Base-by-base conservation (phyloP, 164 flowering plant genomes). In the Magnolia sinica region DNA sequence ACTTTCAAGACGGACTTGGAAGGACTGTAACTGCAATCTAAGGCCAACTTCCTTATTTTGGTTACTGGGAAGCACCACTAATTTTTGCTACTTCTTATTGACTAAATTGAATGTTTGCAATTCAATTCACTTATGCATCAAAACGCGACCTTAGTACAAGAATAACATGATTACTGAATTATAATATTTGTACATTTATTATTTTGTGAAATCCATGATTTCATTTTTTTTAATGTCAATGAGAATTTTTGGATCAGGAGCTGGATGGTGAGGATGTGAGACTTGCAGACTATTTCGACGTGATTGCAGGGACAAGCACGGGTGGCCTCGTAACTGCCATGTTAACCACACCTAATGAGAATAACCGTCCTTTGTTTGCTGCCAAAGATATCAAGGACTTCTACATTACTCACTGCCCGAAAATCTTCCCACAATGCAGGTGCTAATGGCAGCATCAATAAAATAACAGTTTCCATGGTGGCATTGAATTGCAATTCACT, bases 271-370 rank as follows among this genome's bases (percentile, higher is more conserved):
- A 67, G 49, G 79, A 83, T 19, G 85, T 76, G 50, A 77, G 86
- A 50, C 51, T 86, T 63, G 87, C 83, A 9, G 85, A 84, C 61
- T 84, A 86, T 69, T 86, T 86, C 68, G 86, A 86, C 76, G 84
- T 84, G 76, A 81, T 84, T 22, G 72, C 86, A 1, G 86, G 87
- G 45, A 84, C 87, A 3, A 85, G 86, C 76, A 85, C 86, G 0
- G 85, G 86, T 11, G 87, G 87, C 23, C 74, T 85, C 1, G 77
- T 85, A 6, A 82, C 87, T 10, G 80, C 83, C 69, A 85, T 85
- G 87, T 23, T 85, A 50, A 79, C 86, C 2, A 73, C 86, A 18
- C 85, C 86, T 0, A 68, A 82, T n/a, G 79, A 78, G 18, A 61
- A 82, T n/a, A 76, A 72, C 1, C 82, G 87, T 1, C 87, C 87